Evolutionary conservation across 768 basidiomycete species (phyloP).

Genomic region (Boletus sp.): DNA sequence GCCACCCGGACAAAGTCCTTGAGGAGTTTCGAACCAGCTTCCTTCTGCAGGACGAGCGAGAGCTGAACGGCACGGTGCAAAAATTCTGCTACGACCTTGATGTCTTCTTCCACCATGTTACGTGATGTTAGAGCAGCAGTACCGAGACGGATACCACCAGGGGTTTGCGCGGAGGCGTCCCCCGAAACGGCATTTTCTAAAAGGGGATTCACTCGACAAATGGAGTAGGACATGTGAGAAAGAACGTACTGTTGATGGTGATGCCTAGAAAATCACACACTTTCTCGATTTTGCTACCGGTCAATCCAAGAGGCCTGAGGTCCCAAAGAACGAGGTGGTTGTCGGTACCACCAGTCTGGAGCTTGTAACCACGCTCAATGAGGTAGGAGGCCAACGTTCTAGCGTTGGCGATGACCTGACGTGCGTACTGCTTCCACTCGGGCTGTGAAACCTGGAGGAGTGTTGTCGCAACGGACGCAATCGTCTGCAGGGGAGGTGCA

Average conservation of each 20-base stretch:
- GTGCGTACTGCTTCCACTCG: slow-evolving; percentile 86
- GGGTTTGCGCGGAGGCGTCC: slow-evolving; percentile 91
- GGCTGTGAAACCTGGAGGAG: slow-evolving; percentile 90
- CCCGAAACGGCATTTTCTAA: slow-evolving; percentile 95
- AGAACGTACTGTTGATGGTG: slow-evolving; percentile 83
- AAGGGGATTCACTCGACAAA: background rate
- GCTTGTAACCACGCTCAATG: slow-evolving; percentile 80
- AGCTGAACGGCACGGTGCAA: slow-evolving; percentile 94
- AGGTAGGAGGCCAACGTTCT: slow-evolving; percentile 71
- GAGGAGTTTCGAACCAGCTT: slow-evolving; percentile 90
- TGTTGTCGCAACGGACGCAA: slow-evolving; percentile 91
- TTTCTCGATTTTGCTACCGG: slow-evolving; percentile 99
- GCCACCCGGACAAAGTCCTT: slow-evolving; percentile 94
- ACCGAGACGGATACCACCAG: slow-evolving; percentile 96
- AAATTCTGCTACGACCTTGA: slow-evolving; percentile 84
- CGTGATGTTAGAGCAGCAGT: slow-evolving; percentile 93
- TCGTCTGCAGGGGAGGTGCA: slow-evolving; percentile 54
- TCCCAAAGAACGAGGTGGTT: slow-evolving; percentile 99
- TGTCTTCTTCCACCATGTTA: slow-evolving; percentile 84
- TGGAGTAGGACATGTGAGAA: background rate
- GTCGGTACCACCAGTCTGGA: slow-evolving; percentile 95
- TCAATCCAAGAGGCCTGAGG: slow-evolving; percentile 88
- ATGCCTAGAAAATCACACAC: slow-evolving; percentile 95
- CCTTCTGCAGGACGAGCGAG: slow-evolving; percentile 84
- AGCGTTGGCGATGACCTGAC: slow-evolving; percentile 91